Conservation (phyloP, 805 yeast genomes). For the Candida piceae region DNA sequence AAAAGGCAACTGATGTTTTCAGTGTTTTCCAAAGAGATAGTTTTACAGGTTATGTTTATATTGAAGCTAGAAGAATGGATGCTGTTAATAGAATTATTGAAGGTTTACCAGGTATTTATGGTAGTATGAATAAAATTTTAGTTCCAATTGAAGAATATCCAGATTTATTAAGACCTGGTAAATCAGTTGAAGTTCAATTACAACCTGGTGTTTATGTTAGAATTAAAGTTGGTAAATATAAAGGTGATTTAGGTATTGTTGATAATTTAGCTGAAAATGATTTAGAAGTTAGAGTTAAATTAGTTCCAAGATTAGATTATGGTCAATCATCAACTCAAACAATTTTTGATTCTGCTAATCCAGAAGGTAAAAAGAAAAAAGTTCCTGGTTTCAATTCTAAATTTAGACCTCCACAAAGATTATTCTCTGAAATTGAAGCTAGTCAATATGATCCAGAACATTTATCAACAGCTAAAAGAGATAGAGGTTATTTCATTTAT, state of each 20-base stretch:
- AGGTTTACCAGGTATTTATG: slow-evolving; percentile 84
- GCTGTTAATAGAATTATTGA: slow-evolving; percentile 85
- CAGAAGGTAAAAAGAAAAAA: slow-evolving; percentile 31
- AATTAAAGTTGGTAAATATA: slow-evolving; percentile 83
- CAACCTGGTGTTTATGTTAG: slow-evolving; percentile 92
- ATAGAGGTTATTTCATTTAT: slow-evolving; percentile 61
- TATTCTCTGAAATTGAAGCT: slow-evolving; percentile 88
- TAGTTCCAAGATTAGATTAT: slow-evolving; percentile 92
- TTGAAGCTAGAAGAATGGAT: slow-evolving; percentile 90
- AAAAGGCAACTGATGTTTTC: slow-evolving; percentile 71
- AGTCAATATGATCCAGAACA: slow-evolving; percentile 73
- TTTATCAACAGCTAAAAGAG: slow-evolving; percentile 55
- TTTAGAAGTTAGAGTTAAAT: slow-evolving; percentile 85
- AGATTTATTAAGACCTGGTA: slow-evolving; percentile 83
- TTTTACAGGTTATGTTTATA: slow-evolving; percentile 84
- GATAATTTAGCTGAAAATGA: slow-evolving; percentile 94
- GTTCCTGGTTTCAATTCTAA: slow-evolving; percentile 49
- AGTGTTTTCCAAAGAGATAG: slow-evolving; percentile 94
- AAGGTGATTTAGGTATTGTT: slow-evolving; percentile 88
- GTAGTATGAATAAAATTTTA: slow-evolving; percentile 59
- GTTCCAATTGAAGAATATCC: slow-evolving; percentile 97
- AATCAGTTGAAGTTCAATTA: slow-evolving; percentile 79
- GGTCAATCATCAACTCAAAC: slow-evolving; percentile 48
- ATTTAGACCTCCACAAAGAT: slow-evolving; percentile 75
- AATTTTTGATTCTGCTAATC: slow-evolving; percentile 18